phyloP scores from a whole-genome alignment of 352 stramenopile species.

The Phytopythium chamaehyphon region DNA sequence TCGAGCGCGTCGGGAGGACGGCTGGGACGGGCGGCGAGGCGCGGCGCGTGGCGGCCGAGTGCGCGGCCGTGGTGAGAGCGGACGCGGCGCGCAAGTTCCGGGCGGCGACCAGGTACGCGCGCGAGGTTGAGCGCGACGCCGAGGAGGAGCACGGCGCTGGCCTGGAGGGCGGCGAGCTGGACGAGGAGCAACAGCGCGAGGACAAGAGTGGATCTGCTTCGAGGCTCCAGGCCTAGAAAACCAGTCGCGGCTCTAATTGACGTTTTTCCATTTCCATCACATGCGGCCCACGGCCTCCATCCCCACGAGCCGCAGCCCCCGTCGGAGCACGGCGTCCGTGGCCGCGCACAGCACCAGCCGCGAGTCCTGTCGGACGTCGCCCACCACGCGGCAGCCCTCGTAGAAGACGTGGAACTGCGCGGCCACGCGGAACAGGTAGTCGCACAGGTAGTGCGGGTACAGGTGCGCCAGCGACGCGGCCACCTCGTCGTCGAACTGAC shows the following conservation, averaged over 20 bases:
- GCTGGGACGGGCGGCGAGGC: no score
- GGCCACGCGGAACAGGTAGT: slow-evolving; percentile 80
- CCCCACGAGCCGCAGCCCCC: slow-evolving; percentile 63
- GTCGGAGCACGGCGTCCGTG: slow-evolving; percentile 62
- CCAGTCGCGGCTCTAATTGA: neutral
- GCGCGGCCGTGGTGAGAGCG: no score
- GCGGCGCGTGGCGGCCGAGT: no score
- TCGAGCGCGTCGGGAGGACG: no score
- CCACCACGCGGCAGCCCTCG: slow-evolving; percentile 71
- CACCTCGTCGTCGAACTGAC: slow-evolving; percentile 81
- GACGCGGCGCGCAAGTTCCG: no score
- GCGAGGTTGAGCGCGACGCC: no score
- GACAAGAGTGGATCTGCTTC: no score
- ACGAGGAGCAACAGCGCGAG: no score
- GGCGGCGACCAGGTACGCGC: no score
- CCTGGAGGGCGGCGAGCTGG: no score
- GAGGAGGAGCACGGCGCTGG: no score
- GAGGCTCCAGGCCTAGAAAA: no score
- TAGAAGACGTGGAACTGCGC: slow-evolving; percentile 82
- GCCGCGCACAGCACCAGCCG: slow-evolving; percentile 71
- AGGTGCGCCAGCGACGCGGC: slow-evolving; percentile 44
- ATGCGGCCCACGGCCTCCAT: slow-evolving; percentile 70
- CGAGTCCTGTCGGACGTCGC: slow-evolving; percentile 55
- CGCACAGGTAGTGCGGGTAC: slow-evolving; percentile 72
- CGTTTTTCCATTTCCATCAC: slow-evolving; percentile 33